Conservation (phyloP, 805 yeast genomes). For the Vanderwaltozyma verrucispora region DNA sequence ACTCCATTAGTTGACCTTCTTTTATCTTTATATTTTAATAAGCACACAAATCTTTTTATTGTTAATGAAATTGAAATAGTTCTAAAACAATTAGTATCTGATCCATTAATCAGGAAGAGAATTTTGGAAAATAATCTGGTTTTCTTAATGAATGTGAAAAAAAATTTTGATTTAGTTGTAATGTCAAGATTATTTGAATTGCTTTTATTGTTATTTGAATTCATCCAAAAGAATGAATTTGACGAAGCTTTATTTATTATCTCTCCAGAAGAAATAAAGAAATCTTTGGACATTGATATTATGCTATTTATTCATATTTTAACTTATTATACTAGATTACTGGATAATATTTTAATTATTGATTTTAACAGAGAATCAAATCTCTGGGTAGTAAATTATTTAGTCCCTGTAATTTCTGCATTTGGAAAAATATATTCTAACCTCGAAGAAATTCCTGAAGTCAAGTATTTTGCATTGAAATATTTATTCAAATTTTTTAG, state of each 20-base stretch:
- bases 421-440: slow-evolving; percentile 16
- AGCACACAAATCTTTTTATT: slow-evolving; percentile 12
- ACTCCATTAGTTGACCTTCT: slow-evolving; percentile 15
- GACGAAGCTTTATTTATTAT: slow-evolving; percentile 13
- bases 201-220: slow-evolving; percentile 7
- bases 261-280: slow-evolving; percentile 7
- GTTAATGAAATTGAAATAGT: slow-evolving; percentile 19
- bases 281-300: slow-evolving; percentile 12
- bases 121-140: slow-evolving; percentile 15
- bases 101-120: slow-evolving; percentile 16
- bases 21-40: slow-evolving; percentile 14
- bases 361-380: background rate
- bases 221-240: slow-evolving; percentile 11
- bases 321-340: slow-evolving; percentile 12
- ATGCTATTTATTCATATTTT: slow-evolving; percentile 17
- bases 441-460: slow-evolving; percentile 11
- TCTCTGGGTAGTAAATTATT: slow-evolving; percentile 11
- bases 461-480: slow-evolving; percentile 12
- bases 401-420: slow-evolving; percentile 6
- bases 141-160: slow-evolving; percentile 10
- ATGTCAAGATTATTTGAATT: slow-evolving; percentile 19
- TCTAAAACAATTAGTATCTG: slow-evolving; percentile 10
- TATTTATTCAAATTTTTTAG: slow-evolving; percentile 19
- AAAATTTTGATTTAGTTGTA: slow-evolving; percentile 7
- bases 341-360: slow-evolving; percentile 3